Percentiles rank a stretch among this genome's conserved stretches.
Conservation (phyloP, 2,329 filamentous ascomycete genomes). For the Scorias spongiosa region DNA sequence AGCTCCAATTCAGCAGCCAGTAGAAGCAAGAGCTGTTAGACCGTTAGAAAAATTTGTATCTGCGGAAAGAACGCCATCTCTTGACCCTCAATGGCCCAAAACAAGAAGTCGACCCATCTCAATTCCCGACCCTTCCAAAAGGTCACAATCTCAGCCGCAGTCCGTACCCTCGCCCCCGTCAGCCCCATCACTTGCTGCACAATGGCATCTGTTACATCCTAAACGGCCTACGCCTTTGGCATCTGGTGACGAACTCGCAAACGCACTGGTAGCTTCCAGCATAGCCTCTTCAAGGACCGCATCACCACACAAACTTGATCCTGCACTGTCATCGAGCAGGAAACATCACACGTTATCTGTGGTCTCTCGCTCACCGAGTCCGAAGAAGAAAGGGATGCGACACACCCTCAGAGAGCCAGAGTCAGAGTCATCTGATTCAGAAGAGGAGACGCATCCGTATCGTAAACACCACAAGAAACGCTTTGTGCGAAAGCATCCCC, state of each 20-base stretch:
- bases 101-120: background rate
- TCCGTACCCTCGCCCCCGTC: background rate
- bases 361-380: constrained; percentile 27
- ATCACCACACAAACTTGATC: constrained; percentile 25
- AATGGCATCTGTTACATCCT: constrained; percentile 20
- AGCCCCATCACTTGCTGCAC: constrained; percentile 14
- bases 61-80: no score
- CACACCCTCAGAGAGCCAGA: constrained; percentile 48
- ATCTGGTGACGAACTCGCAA: constrained; percentile 50
- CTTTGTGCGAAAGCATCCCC: constrained; percentile 43
- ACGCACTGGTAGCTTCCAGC: constrained; percentile 61
- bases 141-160: background rate
- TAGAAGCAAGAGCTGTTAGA: no score
- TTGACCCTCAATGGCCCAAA: no score
- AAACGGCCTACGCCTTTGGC: constrained; percentile 31
- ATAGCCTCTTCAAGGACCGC: constrained; percentile 42
- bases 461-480: constrained; percentile 43
- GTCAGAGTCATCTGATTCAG: constrained; percentile 14
- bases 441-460: constrained; percentile 33
- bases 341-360: constrained; percentile 7
- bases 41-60: no score
- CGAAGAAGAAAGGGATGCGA: constrained; percentile 38
- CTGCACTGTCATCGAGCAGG: constrained; percentile 20
- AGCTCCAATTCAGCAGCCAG: background rate
- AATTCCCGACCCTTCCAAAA: background rate